These are phyloP conservation scores for Triticum urartu DNA, from an alignment of 176 grass and related monocot genomes.

Conservation along the genomic window DNA sequence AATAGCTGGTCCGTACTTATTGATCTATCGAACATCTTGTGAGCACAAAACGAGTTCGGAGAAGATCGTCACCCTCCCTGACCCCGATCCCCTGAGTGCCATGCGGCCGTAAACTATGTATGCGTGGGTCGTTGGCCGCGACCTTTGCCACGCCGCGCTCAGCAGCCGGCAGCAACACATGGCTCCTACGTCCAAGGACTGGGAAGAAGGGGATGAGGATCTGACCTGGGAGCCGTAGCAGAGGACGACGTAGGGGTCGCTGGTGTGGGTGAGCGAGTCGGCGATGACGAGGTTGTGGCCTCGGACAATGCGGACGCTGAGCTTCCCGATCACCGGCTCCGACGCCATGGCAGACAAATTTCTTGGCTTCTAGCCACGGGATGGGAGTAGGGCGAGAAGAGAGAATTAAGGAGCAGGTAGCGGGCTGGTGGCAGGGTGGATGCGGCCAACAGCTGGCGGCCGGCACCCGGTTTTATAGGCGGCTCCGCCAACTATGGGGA, in stretches of 20 bases:
- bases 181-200: not conserved
- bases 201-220: not conserved
- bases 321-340: constrained; percentile 47
- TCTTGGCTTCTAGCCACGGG: not conserved
- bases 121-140: not conserved
- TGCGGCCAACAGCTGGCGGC: constrained; percentile 34
- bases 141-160: not conserved
- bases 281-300: constrained; percentile 52
- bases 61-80: not conserved
- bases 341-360: constrained; percentile 22
- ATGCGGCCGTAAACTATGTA: not conserved
- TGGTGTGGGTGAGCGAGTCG: constrained; percentile 64
- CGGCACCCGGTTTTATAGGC: constrained; percentile 21
- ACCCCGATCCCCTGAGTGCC: not conserved
- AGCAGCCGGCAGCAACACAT: not conserved
- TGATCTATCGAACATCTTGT: not conserved
- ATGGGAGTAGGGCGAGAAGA: not conserved
- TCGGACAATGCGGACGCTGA: constrained; percentile 52
- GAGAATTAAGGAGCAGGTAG: not conserved
- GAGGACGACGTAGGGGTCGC: constrained; percentile 89
- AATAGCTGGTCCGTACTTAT: not conserved
- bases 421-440: not conserved
- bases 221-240: constrained; percentile 54
- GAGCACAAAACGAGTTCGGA: not conserved
- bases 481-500: not conserved